phyloP scores from a whole-genome alignment of 2,329 filamentous ascomycete genomes.

The Phyllosticta capitalensis region DNA sequence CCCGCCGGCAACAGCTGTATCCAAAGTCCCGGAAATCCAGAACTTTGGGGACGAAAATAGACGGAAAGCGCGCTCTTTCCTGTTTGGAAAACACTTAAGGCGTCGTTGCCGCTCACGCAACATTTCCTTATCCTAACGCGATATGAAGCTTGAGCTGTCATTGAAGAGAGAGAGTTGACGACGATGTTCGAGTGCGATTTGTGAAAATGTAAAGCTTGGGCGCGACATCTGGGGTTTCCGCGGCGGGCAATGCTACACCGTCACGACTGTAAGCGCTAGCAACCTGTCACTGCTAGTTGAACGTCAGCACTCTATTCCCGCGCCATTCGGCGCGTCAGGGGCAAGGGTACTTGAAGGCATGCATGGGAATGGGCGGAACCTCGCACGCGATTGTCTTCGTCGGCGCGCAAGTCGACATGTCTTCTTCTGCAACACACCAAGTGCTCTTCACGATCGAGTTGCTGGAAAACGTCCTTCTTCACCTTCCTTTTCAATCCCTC shows the following conservation, averaged over 20 bases:
- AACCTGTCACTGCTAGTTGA: not conserved
- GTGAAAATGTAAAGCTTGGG: too few relatives aligned
- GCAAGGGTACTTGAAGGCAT: not conserved
- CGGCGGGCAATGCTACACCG: not conserved
- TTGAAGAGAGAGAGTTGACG: too few relatives aligned
- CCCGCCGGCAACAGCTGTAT: not conserved
- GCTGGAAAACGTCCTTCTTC: conserved; percentile 6
- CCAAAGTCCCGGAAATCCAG: not conserved
- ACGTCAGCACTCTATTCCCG: not conserved
- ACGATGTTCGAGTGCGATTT: not conserved
- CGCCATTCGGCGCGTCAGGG: not conserved
- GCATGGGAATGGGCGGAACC: not conserved
- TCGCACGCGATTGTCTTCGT: not conserved
- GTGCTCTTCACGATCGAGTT: conserved; percentile 7
- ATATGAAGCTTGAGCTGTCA: too few relatives aligned
- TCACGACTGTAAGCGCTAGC: not conserved
- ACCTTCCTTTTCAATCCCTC: not conserved
- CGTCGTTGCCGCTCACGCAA: not conserved
- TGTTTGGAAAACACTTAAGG: not conserved
- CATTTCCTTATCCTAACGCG: not conserved
- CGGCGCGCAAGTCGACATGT: not conserved
- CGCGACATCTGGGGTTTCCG: too few relatives aligned
- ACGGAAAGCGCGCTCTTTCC: not conserved
- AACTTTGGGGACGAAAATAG: not conserved
- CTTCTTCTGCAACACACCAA: not conserved